These are phyloP conservation scores for Castanopsis chinensis DNA, from an alignment of 306 rosid genomes.

Conservation along the genomic window DNA sequence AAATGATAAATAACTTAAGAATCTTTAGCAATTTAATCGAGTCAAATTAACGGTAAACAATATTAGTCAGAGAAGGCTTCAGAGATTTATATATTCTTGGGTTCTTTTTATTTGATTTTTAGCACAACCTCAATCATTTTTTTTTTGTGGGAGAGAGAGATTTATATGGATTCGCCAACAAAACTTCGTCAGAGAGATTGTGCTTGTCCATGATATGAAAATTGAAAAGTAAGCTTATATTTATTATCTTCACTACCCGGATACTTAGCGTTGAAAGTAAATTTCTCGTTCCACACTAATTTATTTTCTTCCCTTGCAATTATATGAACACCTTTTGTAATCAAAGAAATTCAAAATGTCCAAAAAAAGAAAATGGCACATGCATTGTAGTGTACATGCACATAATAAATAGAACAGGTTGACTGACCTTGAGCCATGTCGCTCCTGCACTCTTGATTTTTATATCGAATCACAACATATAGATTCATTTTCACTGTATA, in stretches of 20 bases:
- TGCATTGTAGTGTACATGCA: not conserved
- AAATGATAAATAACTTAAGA: too few relatives aligned
- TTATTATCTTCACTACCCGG: constrained; percentile 3
- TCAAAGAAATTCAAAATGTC: not conserved
- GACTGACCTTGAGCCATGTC: not conserved
- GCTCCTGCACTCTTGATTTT: constrained; percentile 11
- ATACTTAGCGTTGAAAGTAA: constrained; percentile 5
- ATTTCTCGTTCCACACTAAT: constrained; percentile 4
- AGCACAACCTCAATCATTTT: too few relatives aligned
- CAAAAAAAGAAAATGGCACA: not conserved
- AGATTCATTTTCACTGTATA: constrained; percentile 18
- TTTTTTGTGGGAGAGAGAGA: too few relatives aligned
- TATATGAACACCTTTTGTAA: not conserved
- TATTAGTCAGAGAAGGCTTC: too few relatives aligned
- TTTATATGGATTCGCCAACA: not conserved
- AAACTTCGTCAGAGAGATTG: not conserved
- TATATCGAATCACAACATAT: constrained; percentile 8
- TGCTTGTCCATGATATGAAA: constrained; percentile 19
- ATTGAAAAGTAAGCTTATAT: constrained; percentile 6
- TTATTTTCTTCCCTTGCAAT: constrained; percentile 6
- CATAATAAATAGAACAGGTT: not conserved
- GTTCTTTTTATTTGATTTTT: too few relatives aligned
- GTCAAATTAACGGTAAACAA: too few relatives aligned
- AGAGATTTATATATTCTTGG: too few relatives aligned
- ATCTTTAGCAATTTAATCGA: too few relatives aligned